Percentiles rank a stretch among this genome's conserved stretches.
phyloP scores from a whole-genome alignment of 306 rosid species.

The Datisca glomerata region DNA sequence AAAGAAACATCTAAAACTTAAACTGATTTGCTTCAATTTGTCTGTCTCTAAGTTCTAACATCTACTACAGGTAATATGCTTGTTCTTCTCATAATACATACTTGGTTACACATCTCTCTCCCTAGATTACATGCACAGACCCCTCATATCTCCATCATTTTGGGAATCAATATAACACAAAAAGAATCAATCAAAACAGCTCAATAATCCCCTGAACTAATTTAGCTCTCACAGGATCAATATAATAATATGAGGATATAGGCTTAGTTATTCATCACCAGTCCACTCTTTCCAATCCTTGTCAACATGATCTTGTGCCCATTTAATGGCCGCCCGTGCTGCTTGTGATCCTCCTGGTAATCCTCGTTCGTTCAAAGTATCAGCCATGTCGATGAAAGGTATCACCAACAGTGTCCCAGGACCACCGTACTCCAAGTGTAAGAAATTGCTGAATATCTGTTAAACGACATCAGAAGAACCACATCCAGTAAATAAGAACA shows the following conservation, averaged over 20 bases:
- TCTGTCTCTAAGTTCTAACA: too few relatives aligned
- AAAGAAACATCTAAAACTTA: too few relatives aligned
- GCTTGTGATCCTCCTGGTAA: conserved; percentile 88
- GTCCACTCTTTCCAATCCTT: conserved; percentile 91
- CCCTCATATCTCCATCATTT: neutral
- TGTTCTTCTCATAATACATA: neutral
- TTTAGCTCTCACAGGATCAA: too few relatives aligned
- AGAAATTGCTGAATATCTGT: conserved; percentile 66
- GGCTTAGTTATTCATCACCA: conserved; percentile 23
- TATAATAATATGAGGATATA: neutral
- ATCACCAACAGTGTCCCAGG: conserved; percentile 77
- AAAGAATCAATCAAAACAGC: neutral
- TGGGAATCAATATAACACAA: neutral
- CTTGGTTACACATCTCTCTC: neutral
- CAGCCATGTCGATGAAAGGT: conserved; percentile 84
- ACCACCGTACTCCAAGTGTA: conserved; percentile 85
- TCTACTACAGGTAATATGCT: neutral
- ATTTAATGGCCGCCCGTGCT: conserved; percentile 67
- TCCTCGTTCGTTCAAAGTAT: conserved; percentile 44
- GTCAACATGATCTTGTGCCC: conserved; percentile 82
- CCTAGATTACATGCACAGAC: neutral
- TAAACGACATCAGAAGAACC: too few relatives aligned
- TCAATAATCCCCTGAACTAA: too few relatives aligned
- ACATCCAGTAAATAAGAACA: too few relatives aligned
- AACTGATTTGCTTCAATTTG: too few relatives aligned